A percentile compares a stretch with the other conserved stretches of the same genome.
These are phyloP conservation scores for Solanum piurae DNA, from an alignment of 257 asterid species.

Conservation along the genomic window DNA sequence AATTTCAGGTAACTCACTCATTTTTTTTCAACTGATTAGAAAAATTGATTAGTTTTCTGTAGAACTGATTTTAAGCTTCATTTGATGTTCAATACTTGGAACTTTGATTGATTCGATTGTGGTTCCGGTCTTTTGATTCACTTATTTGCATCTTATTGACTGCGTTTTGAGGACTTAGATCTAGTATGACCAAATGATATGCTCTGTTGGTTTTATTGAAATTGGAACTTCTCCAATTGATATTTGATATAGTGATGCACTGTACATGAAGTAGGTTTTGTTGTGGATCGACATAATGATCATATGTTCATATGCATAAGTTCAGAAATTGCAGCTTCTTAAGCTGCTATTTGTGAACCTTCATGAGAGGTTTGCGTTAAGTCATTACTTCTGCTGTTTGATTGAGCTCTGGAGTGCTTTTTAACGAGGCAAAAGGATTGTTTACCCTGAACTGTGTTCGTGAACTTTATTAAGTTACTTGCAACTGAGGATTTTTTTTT, in stretches of 20 bases:
- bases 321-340: neutral
- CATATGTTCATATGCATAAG: neutral
- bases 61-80: neutral
- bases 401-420: neutral
- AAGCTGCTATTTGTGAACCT: neutral
- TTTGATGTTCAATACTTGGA: neutral
- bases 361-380: neutral
- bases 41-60: neutral
- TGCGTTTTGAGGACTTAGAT: neutral
- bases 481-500: neutral
- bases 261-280: neutral
- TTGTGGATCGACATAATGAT: neutral
- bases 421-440: neutral
- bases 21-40: neutral
- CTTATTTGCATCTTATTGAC: neutral
- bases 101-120: neutral
- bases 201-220: neutral
- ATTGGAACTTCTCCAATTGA: neutral
- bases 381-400: neutral
- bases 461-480: neutral
- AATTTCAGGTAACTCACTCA: neutral
- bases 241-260: neutral
- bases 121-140: neutral
- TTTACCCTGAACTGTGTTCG: neutral
- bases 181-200: neutral